Percentiles rank a stretch among this genome's conserved stretches.
phyloP scores from a whole-genome alignment of 257 asterid genomes.

The Verbascum thapsus region DNA sequence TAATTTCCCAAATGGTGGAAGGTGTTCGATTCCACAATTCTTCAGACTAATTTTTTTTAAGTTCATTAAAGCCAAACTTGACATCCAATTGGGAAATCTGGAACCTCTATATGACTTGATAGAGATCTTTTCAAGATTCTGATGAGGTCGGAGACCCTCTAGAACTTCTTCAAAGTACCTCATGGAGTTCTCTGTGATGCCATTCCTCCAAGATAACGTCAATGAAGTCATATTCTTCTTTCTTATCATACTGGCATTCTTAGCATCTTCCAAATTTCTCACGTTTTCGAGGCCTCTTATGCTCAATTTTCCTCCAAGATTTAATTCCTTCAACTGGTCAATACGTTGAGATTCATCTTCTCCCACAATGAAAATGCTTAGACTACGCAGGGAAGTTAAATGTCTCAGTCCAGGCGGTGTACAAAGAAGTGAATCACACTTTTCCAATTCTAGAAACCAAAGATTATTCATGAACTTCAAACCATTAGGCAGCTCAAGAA shows the following conservation, averaged over 20 bases:
- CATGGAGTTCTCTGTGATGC: background rate
- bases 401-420: conserved; percentile 1
- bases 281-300: conserved; percentile 15
- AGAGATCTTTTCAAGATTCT: background rate
- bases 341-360: background rate
- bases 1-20: conserved; percentile 6
- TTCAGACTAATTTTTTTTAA: background rate
- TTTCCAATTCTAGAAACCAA: background rate
- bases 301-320: conserved; percentile 9
- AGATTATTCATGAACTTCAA: background rate
- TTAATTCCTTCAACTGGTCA: conserved; percentile 3
- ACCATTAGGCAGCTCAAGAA: conserved; percentile 10
- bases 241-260: background rate
- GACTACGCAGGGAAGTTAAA: background rate
- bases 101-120: background rate
- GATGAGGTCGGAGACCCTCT: conserved; percentile 9
- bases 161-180: background rate
- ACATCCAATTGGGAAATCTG: conserved; percentile 18
- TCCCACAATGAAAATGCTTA: conserved; percentile 14
- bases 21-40: background rate
- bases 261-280: conserved; percentile 7
- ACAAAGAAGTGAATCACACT: background rate
- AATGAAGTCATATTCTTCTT: conserved; percentile 3
- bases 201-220: background rate
- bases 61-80: background rate